phyloP scores from a whole-genome alignment of 2,329 filamentous ascomycete genomes.

The Fusarium sterilihyphosum region DNA sequence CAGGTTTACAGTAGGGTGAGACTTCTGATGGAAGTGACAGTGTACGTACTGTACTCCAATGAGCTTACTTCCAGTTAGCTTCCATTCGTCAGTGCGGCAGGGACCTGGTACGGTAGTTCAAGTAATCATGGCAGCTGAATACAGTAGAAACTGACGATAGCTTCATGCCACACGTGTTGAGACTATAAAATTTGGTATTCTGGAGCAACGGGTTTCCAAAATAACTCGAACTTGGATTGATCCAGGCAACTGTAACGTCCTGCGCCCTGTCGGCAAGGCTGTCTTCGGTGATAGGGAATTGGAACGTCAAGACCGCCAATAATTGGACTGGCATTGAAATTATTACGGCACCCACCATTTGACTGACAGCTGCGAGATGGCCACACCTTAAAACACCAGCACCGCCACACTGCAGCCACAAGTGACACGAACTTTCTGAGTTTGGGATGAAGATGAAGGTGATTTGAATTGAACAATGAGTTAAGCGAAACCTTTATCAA shows the following conservation, averaged over 20 bases:
- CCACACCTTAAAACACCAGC: constrained; percentile 21
- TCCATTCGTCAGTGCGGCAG: constrained; percentile 38
- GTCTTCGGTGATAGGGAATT: not conserved
- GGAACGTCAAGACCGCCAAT: constrained; percentile 17
- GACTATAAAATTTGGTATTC: not conserved
- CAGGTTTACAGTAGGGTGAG: not conserved
- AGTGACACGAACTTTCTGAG: not conserved
- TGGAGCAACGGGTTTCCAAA: not conserved
- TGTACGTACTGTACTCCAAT: constrained; percentile 32
- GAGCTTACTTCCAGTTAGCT: constrained; percentile 40
- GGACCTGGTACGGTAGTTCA: not conserved
- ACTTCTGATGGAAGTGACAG: constrained; percentile 14
- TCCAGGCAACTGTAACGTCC: not conserved
- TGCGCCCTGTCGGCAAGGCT: constrained; percentile 21
- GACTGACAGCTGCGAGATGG: constrained; percentile 31
- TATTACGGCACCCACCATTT: constrained; percentile 12
- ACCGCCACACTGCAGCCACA: constrained; percentile 26
- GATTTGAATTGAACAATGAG: not conserved
- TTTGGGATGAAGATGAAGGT: not conserved
- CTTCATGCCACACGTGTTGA: not conserved
- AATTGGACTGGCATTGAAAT: constrained; percentile 22
- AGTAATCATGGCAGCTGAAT: not conserved
- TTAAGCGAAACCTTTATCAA: constrained; percentile 23
- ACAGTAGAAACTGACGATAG: not conserved
- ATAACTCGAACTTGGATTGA: not conserved